Base-by-base conservation (phyloP, 2,329 filamentous ascomycete species). In the Catunica adiposa region DNA sequence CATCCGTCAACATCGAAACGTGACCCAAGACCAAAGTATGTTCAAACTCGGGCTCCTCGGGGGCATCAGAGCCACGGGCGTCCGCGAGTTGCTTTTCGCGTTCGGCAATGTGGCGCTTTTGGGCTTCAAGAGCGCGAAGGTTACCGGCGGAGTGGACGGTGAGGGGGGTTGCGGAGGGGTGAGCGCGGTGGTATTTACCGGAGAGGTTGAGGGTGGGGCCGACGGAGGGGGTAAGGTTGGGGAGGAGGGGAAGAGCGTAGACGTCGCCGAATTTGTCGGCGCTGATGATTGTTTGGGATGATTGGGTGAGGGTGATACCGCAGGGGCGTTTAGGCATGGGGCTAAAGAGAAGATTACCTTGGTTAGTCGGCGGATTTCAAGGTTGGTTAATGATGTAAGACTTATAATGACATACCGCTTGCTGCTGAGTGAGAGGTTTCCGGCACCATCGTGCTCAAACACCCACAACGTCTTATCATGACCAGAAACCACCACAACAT, bases 191-290 rank as follows among this genome's bases (percentile, higher is more conserved):
- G 14, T 65, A 58, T 59, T 68, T 68, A 47, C 64, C 57, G 22
- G 57, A 50, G 20, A 60, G 58, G 2, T 59, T 40, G 29, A 61
- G 54, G 31, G 63, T 55, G 37, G 59, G 58, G 42, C 58, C 56
- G 61, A 46, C 50, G 62, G 60, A 17, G 14, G 61, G 54, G 20
- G 61, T 55, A 15, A 58, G 51, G 44, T 57, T 55, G 56, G 64
- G 64, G 47, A 88, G 66, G 2, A 97, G 73, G 14, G 92, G 90
- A 6, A 98, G 70, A 9, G 86, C 79, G 69, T 95, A 97, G 59
- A 96, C 90, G 66, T 98, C 92, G 61, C 92, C 92, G 64, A 97
- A 97, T 68, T 98, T 98, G 72, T 98, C 92, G 54, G 82, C 90
- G 59, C 80, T 82, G 57, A 97, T 69, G 60, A 98, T 86, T 7